Base-by-base conservation (phyloP, 2,329 filamentous ascomycete genomes). In the Pseudocercospora ulei region DNA sequence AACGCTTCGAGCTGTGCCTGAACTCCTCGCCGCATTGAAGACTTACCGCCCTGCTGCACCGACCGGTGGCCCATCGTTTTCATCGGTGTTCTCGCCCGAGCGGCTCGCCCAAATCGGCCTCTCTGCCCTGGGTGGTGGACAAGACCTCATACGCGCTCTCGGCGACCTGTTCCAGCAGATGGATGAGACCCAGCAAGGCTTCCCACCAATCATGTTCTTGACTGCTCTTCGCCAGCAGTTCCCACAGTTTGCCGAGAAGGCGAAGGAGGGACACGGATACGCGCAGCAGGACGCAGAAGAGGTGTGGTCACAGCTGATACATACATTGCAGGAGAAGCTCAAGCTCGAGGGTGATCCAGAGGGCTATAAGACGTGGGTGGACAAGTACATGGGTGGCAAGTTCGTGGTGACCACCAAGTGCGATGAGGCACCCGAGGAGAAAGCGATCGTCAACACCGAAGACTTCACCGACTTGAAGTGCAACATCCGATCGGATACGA, bases 211-310 rank as follows among this genome's bases (percentile, higher is more conserved):
- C 40, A 74, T 76, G 58, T 96, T 98, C 55, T 70, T 98, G 43
- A 78, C 77, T 52, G 75, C 85, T 3, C 72, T 98, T 9, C 80
- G 88, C 44, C 70, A 70, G 17, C 72, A 78, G 1, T 95, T 84
- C 57, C 90, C 90, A 6, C 90, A 96, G 58, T 98, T 98, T 58
- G 86, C 85, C 7, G 86, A 98, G 65, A 80, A 76, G 56, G 76
- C 85, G 39, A 87, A 83, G 60, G 79, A 80, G 19, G 82, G 84
- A 13, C 71, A 80, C 41, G 86, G 83, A 4, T 96, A 80, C 57
- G 87, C 90, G n/a, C 90, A 98, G 64, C 90, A 98, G 64, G 90
- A 98, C 66, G 90, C 90, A 1, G 90, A 98, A 62, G 90, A 98
- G 63, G 90, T 88, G 30, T 98, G 88, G 86, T 90, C 88, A 12